Conservation (phyloP, 495 filamentous ascomycete species). For the Penicillium paradoxum region DNA sequence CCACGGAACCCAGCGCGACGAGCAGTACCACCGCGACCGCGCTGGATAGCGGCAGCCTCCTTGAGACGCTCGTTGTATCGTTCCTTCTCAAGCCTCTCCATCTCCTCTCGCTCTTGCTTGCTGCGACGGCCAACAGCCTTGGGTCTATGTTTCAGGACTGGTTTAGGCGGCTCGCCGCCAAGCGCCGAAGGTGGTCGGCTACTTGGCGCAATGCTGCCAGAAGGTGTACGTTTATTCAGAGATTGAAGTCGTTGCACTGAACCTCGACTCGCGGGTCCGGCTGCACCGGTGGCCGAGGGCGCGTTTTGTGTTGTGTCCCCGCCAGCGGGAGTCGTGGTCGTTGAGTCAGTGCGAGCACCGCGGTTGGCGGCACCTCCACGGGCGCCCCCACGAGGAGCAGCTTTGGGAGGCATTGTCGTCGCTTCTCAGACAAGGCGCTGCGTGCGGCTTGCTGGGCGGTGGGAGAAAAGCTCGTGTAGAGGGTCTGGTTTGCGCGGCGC, state of each 20-base stretch:
- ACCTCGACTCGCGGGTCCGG: slow-evolving; percentile 23
- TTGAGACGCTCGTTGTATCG: slow-evolving; percentile 40
- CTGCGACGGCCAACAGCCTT: slow-evolving; percentile 43
- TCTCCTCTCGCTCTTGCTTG: slow-evolving; percentile 50
- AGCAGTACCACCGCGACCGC: slow-evolving; percentile 26
- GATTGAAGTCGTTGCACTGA: slow-evolving; percentile 43
- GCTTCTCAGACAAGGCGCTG: slow-evolving; percentile 16
- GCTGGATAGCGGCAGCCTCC: slow-evolving; percentile 42
- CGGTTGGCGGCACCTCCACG: slow-evolving; percentile 13
- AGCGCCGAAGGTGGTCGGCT: slow-evolving; percentile 21
- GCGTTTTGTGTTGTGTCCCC: slow-evolving; percentile 13
- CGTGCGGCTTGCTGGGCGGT: slow-evolving; percentile 10
- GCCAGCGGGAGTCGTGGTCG: slow-evolving; percentile 14
- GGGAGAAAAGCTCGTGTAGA: slow-evolving; percentile 6
- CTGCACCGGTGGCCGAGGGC: neutral
- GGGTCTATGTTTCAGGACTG: slow-evolving; percentile 46
- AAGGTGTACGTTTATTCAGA: slow-evolving; percentile 35
- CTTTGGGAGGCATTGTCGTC: slow-evolving; percentile 44
- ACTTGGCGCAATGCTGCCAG: slow-evolving; percentile 34
- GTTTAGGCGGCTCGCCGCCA: slow-evolving; percentile 29
- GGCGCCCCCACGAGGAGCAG: slow-evolving; percentile 29
- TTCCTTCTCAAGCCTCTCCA: slow-evolving; percentile 44
- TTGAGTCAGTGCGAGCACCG: slow-evolving; percentile 6
- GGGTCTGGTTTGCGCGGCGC: neutral
- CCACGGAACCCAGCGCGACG: slow-evolving; percentile 28